A percentile compares a stretch with the other conserved stretches of the same genome.
phyloP scores from a whole-genome alignment of 495 filamentous ascomycete species.

The Neurospora terricola region DNA sequence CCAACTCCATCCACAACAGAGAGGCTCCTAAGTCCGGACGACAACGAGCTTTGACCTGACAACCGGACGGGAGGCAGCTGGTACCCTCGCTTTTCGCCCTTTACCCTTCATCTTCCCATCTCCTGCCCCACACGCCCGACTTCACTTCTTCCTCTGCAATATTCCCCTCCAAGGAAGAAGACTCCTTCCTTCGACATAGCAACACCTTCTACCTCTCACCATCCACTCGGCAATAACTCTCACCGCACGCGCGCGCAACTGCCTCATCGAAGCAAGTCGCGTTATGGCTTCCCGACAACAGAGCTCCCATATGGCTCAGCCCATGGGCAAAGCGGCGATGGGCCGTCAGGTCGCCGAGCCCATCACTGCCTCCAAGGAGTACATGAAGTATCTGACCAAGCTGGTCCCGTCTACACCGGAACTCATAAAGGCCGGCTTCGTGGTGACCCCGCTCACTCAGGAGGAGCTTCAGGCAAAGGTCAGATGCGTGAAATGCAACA shows the following conservation, averaged over 20 bases:
- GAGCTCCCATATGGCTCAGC: background rate
- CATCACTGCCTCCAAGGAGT: background rate
- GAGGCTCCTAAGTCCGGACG: background rate
- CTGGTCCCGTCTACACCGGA: background rate
- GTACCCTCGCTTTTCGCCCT: background rate
- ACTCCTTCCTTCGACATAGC: background rate
- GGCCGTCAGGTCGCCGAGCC: background rate
- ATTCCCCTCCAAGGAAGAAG: background rate
- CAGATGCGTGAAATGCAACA: background rate
- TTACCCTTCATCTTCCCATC: background rate
- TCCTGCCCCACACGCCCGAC: background rate
- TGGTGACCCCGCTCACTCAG: background rate
- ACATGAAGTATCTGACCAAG: background rate
- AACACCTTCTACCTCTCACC: background rate
- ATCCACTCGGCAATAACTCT: background rate
- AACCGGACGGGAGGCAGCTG: background rate
- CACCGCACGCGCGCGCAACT: background rate
- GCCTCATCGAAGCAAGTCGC: background rate
- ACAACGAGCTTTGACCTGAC: background rate
- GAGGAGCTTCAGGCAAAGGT: background rate
- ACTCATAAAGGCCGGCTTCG: background rate
- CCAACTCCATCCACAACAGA: background rate
- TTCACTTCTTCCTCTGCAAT: background rate
- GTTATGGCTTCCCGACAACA: background rate
- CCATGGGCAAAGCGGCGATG: background rate